Evolutionary conservation across 345 rosid species (phyloP), one percentile per base, ranked within the genome.

Genomic region (Salix udensis): DNA sequence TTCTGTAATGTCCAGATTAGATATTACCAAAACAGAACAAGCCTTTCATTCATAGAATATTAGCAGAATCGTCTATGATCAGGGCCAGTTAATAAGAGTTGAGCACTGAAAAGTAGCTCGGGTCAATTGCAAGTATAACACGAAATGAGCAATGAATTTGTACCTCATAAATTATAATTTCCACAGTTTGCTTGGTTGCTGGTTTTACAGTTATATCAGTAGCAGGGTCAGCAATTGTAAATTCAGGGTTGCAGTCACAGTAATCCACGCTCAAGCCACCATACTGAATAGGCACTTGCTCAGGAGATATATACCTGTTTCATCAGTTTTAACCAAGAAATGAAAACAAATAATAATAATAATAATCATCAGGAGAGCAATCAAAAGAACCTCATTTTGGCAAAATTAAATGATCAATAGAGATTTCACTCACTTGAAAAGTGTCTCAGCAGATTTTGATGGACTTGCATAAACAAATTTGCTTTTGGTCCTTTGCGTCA

Each of bases 401-500:
- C 2, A 2, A 74, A 61, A 65, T 1, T 14, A 64, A 46, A 36
- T 23, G 50, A 23, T 37, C 44, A 46, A 13, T 12, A 40, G 44
- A 34, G 7, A 5, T n/a, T 36, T n/a, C 21, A 79, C 86, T 75
- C 72, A 93, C 98, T 88, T 93, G 96, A 95, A 91, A 70, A 95
- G 92, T 12, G 96, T 84, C 34, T 91, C 93, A 6, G 96, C 82
- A 55, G 97, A 84, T 86, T 82, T 95, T 24, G 97, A 75, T 71
- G 96, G 96, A 75, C 98, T 85, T 10, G 93, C 92, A 80, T 89
- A 90, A 21, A 95, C 94, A 83, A 93, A 91, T 87, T 95, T 95
- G 89, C 94, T 93, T 80, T 90, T 93, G 31, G 98, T 93, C 87
- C 97, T 93, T 48, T 92, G 97, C 1, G 98, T 92, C 79, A 94